Evolutionary conservation across 2,329 filamentous ascomycete genomes (phyloP), one percentile per base, ranked within the genome.

Genomic region (Hymenoscyphus albidus): DNA sequence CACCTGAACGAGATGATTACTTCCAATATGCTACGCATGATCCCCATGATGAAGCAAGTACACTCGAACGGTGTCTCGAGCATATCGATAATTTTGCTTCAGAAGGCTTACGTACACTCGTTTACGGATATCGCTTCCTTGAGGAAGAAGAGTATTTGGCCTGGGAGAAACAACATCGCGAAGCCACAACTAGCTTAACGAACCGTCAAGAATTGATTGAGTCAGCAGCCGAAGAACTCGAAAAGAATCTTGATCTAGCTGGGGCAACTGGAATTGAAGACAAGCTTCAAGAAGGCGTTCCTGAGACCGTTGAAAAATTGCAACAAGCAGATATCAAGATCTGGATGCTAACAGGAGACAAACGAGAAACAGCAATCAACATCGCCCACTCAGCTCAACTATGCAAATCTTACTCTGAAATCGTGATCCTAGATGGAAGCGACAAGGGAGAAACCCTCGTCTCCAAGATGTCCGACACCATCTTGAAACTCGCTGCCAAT

Each of bases 271-370:
- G 93, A 1, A 97, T 97, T 66, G 93, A 97, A 78, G 93, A 97
- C 75, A 96, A 95, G 76, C 82, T 97, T 27, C 93, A 97, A 74
- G 85, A 88, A 62, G 93, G 93, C 7, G 93, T 97, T 13, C 54
- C 59, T 1, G 59, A 64, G 42, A 64, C 63, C 0, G 61, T 64
- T 32, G 59, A 61, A 32, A 64, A 64, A n/a, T 57, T 64, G 18
- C 63, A 64, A 40, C 22, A 44, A 40, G 63, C 63, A 31, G 56
- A 62, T 44, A 64, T 64, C 55, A 92, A 92, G 76, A 86, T 97
- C 67, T 97, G 93, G 93, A 97, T 97, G 93, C 81, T 97, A 54
- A 97, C 93, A 0, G 93, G 93, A 32, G 93, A 97, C 76, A 96
- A 96, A 77, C 85, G 92, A 44, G 93, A 96, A 78, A 96, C 92